These are phyloP conservation scores for Poa pratensis DNA, from an alignment of 176 grass and related monocot genomes.

Conservation along the genomic window DNA sequence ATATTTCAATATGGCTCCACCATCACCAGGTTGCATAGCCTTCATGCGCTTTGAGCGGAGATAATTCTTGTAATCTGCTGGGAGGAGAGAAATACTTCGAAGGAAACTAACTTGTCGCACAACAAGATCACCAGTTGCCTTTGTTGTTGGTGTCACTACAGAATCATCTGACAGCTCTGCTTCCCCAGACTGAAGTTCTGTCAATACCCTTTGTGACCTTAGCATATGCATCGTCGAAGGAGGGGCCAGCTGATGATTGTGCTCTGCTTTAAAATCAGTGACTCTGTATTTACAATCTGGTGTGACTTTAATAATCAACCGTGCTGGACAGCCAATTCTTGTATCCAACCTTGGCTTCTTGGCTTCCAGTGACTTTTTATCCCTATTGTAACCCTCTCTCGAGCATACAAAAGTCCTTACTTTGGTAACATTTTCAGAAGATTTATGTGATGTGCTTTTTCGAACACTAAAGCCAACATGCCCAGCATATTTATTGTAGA, in stretches of 20 bases:
- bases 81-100: constrained; percentile 77
- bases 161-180: constrained; percentile 89
- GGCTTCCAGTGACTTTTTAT: constrained; percentile 91
- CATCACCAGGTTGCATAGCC: constrained; percentile 89
- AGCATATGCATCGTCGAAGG: constrained; percentile 98
- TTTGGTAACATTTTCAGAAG: constrained; percentile 89
- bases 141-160: constrained; percentile 64
- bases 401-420: constrained; percentile 97
- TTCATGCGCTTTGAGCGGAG: constrained; percentile 83
- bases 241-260: constrained; percentile 95
- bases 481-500: constrained; percentile 93
- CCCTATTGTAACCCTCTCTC: constrained; percentile 94
- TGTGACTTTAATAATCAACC: constrained; percentile 95
- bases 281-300: constrained; percentile 76
- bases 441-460: constrained; percentile 97
- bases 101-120: constrained; percentile 76
- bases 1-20: constrained; percentile 90
- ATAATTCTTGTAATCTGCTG: constrained; percentile 89
- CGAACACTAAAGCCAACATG: constrained; percentile 97
- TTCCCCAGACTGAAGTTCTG: constrained; percentile 84
- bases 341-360: constrained; percentile 97
- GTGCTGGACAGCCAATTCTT: constrained; percentile 89
- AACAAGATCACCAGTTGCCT: constrained; percentile 72
- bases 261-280: constrained; percentile 92
- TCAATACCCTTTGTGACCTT: constrained; percentile 90